Evolutionary conservation across 805 yeast genomes (phyloP).

Genomic region (Hanseniaspora jakobsenii): DNA sequence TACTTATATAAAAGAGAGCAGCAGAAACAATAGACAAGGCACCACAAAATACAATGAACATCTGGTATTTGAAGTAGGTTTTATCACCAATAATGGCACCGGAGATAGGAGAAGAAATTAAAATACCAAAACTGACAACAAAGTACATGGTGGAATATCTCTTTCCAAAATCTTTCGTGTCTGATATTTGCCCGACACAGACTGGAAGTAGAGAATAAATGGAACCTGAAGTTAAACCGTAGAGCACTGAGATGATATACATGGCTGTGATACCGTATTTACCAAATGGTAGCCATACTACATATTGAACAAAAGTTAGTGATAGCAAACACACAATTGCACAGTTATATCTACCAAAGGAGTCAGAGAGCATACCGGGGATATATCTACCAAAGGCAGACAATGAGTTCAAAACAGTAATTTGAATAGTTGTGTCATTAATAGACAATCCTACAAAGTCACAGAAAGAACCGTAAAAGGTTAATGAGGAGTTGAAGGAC

Average conservation of each 20-base stretch:
- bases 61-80: constrained; percentile 27
- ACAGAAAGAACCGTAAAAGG: constrained; percentile 42
- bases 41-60: constrained; percentile 31
- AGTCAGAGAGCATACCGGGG: constrained; percentile 31
- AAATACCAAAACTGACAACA: constrained; percentile 37
- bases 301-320: constrained; percentile 26
- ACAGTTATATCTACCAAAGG: constrained; percentile 39
- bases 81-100: constrained; percentile 34
- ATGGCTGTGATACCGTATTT: constrained; percentile 22
- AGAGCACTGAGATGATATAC: constrained; percentile 34
- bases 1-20: constrained; percentile 33
- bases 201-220: constrained; percentile 42
- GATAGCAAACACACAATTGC: constrained; percentile 27
- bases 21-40: constrained; percentile 31
- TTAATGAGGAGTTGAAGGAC: constrained; percentile 34
- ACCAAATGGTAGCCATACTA: constrained; percentile 30
- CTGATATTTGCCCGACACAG: constrained; percentile 41
- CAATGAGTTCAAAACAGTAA: constrained; percentile 32
- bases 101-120: constrained; percentile 35
- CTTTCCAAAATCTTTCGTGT: constrained; percentile 38
- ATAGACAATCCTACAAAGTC: constrained; percentile 33
- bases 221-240: constrained; percentile 41
- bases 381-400: constrained; percentile 30
- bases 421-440: constrained; percentile 33
- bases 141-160: constrained; percentile 43